Base-by-base conservation (phyloP, 768 basidiomycete genomes). In the Dioszegia hungarica region DNA sequence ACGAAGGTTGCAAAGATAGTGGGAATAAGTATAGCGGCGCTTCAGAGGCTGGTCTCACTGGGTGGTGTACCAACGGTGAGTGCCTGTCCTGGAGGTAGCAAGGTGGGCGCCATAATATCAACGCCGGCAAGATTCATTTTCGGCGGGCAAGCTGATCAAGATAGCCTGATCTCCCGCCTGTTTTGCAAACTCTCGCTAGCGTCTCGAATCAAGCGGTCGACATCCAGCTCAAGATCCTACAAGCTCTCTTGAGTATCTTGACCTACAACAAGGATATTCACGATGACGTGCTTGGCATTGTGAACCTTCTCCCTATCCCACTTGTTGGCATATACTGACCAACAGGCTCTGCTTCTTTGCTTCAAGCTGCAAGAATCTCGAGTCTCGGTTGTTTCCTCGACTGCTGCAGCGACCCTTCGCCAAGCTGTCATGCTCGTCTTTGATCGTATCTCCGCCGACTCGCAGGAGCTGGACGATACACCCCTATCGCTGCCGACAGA, bases 401-500 rank as follows among this genome's bases (percentile, higher is more conserved):
- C 95, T 3, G 94, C 94, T 1, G 93, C 93, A 2, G 95, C 95
- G 0, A 97, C 93, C 0, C 82, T 97, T 3, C 86, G 93, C 2
- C 94, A 98, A 72, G 81, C 97, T 1, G 90, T 98, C 41, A 97
- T 99, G 93, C 89, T 97, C 63, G 86, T 97, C 17, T 89, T 97
- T 40, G 95, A 99, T 77, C 92, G 94, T 72, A 88, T 97, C 25
- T 51, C 57, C 14, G 37, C 43, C 39, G 62, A 33, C 20, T 17
- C 50, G 24, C n/a, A n/a, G n/a, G 39, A 49, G 4, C 9, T 40
- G 14, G 45, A 60, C 14, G 33, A 61, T n/a, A 46, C 59, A 5
- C 52, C 62, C 0, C 55, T 69, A 2, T 51, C 38, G 1, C 39
- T 70, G 4, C 57, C 62, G 17, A 51, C 57, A 2, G 64, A 66